phyloP scores from a whole-genome alignment of 345 rosid species.

The Lepidium sativum region DNA sequence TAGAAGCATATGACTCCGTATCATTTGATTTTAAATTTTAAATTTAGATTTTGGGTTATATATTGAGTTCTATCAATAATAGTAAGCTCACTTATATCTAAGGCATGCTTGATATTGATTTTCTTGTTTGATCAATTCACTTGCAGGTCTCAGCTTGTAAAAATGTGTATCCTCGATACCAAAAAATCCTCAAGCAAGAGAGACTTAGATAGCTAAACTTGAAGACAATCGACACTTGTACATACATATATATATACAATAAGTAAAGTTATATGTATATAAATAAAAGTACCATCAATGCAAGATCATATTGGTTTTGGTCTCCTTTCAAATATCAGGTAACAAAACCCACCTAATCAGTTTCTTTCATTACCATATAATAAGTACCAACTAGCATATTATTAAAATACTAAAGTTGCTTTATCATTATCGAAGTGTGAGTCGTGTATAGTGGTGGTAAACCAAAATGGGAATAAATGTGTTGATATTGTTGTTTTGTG shows the following conservation, averaged over 20 bases:
- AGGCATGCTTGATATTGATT: neutral
- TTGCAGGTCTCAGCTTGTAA: slow-evolving; percentile 86
- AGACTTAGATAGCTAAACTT: slow-evolving; percentile 38
- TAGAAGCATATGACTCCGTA: too few relatives aligned
- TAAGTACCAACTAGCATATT: slow-evolving; percentile 14
- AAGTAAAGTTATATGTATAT: slow-evolving; percentile 4
- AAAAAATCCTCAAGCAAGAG: slow-evolving; percentile 52
- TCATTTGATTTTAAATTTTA: too few relatives aligned
- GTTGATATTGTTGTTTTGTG: slow-evolving; percentile 21
- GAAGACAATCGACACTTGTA: slow-evolving; percentile 15
- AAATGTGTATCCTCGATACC: slow-evolving; percentile 65
- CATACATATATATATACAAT: slow-evolving; percentile 13
- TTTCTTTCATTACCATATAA: neutral
- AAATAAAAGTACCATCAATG: neutral
- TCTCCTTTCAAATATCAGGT: slow-evolving; percentile 16
- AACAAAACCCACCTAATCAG: slow-evolving; percentile 7
- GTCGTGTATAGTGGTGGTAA: slow-evolving; percentile 18
- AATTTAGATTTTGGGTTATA: too few relatives aligned
- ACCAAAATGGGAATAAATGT: slow-evolving; percentile 21
- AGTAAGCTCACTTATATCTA: slow-evolving; percentile 14
- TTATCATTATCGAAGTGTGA: slow-evolving; percentile 6
- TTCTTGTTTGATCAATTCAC: neutral
- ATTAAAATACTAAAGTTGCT: slow-evolving; percentile 1
- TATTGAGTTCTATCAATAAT: neutral
- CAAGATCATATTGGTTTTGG: neutral